Evolutionary conservation across 768 basidiomycete species (phyloP), one percentile per base, ranked within the genome.

Genomic region (Russula emetica): DNA sequence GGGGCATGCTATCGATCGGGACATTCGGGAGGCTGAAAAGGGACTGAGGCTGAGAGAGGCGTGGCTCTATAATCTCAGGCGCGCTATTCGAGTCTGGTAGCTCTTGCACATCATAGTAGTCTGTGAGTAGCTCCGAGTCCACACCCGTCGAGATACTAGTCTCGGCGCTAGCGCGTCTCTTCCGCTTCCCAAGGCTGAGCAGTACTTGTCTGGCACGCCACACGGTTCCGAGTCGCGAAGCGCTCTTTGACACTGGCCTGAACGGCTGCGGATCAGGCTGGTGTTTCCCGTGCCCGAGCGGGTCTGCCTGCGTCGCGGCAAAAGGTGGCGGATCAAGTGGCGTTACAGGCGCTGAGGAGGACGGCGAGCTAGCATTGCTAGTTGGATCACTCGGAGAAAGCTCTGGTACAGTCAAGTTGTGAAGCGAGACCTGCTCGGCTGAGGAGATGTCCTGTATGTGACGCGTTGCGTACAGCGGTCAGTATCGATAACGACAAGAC

Each of bases 371-470:
- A 30, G 55, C 54, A 18, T 14, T 52, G 59, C 59, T 65, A 3
- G 9, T 45, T 11, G 49, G 55, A 9, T 60, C 55, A n/a, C 49
- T 61, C 8, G 64, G 59, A 18, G 64, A 65, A n/a, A 65, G 64
- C 42, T 51, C 64, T 6, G 64, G 64, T 36, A 61, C 47, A 3
- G 47, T 60, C 20, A 52, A n/a, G 9, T 51, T 49, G 40, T 42
- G 55, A 18, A 51, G 64, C 55, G 64, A 65, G 64, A 50, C 64
- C 64, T 60, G 64, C 64, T 65, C 64, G 24, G 58, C 63, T 61
- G 64, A 49, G 7, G 59, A 4, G 16, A 52, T 65, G 32, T 65
- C 59, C 64, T 65, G 32, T 45, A 28, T 3, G 7, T 16, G 38
- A 18, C 24, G 44, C n/a, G 44, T 11, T 11, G 44, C 8, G 26